Evolutionary conservation across 352 stramenopile genomes (phyloP).

Genomic region (Phytophthora constricta): DNA sequence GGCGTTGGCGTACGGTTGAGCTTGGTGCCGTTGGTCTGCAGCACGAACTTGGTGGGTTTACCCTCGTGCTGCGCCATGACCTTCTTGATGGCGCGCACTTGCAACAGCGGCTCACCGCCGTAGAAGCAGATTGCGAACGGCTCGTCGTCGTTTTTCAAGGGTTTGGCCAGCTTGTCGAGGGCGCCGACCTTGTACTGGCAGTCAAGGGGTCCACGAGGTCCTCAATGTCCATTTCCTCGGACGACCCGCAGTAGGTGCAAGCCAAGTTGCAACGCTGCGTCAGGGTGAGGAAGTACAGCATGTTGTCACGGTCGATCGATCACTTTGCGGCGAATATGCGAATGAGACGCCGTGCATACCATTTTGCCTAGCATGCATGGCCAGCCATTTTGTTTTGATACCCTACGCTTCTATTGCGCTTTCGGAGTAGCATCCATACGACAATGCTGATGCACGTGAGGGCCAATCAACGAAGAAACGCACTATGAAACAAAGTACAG

Average conservation of each 20-base stretch:
- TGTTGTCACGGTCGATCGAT: not conserved
- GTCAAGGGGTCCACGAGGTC: conserved; percentile 33
- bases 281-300: conserved; percentile 39
- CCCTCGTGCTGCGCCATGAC: conserved; percentile 41
- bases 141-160: conserved; percentile 27
- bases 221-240: conserved; percentile 43
- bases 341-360: not conserved
- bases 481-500: conserved; percentile 9
- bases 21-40: conserved; percentile 48
- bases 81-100: conserved; percentile 45
- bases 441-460: no score
- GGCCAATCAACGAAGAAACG: no score
- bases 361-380: not conserved
- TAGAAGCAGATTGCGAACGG: conserved; percentile 50
- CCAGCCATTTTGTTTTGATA: not conserved
- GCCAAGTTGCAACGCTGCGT: conserved; percentile 43
- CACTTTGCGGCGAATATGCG: not conserved
- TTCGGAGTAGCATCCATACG: not conserved
- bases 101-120: conserved; percentile 41
- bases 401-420: not conserved
- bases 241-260: conserved; percentile 47
- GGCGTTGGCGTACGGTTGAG: conserved; percentile 38
- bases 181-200: conserved; percentile 33
- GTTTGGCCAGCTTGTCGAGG: conserved; percentile 26
- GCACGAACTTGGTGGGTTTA: conserved; percentile 27